phyloP scores from a whole-genome alignment of 164 flowering plant genomes.

The Vitis amurensis region DNA sequence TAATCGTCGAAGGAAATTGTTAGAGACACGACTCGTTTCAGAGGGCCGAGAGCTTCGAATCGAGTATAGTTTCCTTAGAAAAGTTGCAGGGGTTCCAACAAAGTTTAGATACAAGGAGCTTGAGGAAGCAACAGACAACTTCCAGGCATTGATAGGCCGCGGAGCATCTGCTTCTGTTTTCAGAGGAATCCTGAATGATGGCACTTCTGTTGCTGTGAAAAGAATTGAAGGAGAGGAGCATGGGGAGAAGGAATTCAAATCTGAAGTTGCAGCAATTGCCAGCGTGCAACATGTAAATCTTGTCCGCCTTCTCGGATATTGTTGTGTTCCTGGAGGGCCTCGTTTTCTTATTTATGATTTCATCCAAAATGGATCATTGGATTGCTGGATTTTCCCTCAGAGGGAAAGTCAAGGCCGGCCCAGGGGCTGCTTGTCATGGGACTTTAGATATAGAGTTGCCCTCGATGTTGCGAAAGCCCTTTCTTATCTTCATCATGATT shows the following conservation, averaged over 20 bases:
- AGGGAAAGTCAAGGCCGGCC: conserved; percentile 5
- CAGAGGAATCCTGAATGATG: conserved; percentile 75
- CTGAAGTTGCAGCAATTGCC: conserved; percentile 86
- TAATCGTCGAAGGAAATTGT: conserved; percentile 23
- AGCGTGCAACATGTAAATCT: conserved; percentile 83
- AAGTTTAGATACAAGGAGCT: conserved; percentile 64
- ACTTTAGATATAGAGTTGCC: conserved; percentile 62
- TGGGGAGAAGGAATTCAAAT: conserved; percentile 71
- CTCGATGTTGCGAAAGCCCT: conserved; percentile 81
- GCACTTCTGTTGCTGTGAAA: conserved; percentile 79
- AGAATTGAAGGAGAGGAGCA: conserved; percentile 58
- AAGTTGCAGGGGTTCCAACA: conserved; percentile 79
- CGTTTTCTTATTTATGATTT: conserved; percentile 73
- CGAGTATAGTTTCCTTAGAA: conserved; percentile 80
- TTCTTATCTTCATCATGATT: conserved; percentile 81
- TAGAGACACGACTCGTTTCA: conserved; percentile 30
- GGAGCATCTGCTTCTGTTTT: conserved; percentile 84
- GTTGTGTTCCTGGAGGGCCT: conserved; percentile 40
- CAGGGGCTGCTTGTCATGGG: conserved; percentile 66
- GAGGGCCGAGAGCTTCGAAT: conserved; percentile 68
- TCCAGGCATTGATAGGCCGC: conserved; percentile 53
- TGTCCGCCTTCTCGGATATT: conserved; percentile 71
- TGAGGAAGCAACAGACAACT: conserved; percentile 70
- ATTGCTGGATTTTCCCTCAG: conserved; percentile 72
- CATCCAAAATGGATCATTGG: conserved; percentile 68